Base-by-base conservation (phyloP, 345 rosid species). In the Eucalyptus cloeziana region DNA sequence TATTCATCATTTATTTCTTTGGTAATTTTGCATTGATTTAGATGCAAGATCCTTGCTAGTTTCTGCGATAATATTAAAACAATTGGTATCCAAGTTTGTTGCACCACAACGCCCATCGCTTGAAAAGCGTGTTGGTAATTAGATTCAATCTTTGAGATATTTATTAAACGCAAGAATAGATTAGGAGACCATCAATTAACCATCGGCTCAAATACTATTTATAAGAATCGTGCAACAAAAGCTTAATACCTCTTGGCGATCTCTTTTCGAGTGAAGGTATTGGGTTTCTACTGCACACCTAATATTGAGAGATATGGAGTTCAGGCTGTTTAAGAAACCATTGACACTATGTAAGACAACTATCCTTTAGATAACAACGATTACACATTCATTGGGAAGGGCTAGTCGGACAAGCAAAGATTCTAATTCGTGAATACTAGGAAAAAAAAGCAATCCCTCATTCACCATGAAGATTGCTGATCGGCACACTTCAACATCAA, bases 251-350 rank as follows among this genome's bases (percentile, higher is more conserved):
- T 56, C 0, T 49, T 56, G 13, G 12, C 12, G 25, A 56, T 56
- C 62, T 56, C 62, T 56, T 56, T 56, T 24, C 3, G 3, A 9
- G 27, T 24, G 62, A 56, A 56, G 30, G 13, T 56, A 56, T 56
- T 9, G 6, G 0, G 27, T 8, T 22, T 56, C 11, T 24, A 4
- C 0, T 3, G 4, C 4, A 1, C 24, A 3, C 44, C 44, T 69
- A 69, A 69, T 69, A 17, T 33, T 17, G 1, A 69, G 81, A 17
- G 81, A 69, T 69, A 40, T 33, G 6, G 6, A 69, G 43, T 31
- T 69, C 67, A 60, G 27, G 67, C 44, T 69, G 33, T 64, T 64
- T n/a, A 15, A 64, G 71, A 64, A 30, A 64, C 33, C 19, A n/a
- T 64, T 64, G 69, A 60, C 69, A 27, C 4, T 25, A 0, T 60